Conservation (phyloP, 371 early-diverging fungal genomes). For the Mortierella sp. region DNA sequence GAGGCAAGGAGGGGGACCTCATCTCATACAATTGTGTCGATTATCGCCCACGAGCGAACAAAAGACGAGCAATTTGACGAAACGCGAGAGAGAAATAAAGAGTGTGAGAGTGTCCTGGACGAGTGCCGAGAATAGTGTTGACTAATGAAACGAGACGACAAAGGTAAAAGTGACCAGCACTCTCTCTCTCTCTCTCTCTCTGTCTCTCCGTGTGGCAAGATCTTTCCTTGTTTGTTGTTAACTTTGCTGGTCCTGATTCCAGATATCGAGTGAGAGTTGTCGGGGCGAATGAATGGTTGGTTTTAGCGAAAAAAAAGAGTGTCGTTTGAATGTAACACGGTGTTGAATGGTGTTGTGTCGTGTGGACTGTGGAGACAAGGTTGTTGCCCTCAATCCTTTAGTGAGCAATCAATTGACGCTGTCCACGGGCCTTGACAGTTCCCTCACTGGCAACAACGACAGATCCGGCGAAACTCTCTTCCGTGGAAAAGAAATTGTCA, state of each 20-base stretch:
- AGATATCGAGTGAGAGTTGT: too few species aligned
- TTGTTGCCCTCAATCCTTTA: neutral
- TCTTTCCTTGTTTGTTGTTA: neutral
- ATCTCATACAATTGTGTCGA: neutral
- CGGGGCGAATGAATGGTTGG: too few species aligned
- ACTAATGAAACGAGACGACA: neutral
- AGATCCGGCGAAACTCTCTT: neutral
- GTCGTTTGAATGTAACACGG: too few species aligned
- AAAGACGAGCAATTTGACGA: neutral
- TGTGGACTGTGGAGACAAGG: neutral
- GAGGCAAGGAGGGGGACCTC: neutral
- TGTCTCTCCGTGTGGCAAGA: neutral
- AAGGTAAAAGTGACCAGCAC: neutral
- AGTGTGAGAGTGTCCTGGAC: neutral
- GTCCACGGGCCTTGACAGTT: conserved; percentile 22
- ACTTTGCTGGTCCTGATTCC: neutral
- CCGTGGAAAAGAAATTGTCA: conserved; percentile 22
- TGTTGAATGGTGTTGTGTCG: too few species aligned
- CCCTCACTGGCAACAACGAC: neutral
- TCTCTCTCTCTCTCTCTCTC: neutral
- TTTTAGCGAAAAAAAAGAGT: too few species aligned
- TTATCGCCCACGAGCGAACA: conserved; percentile 12
- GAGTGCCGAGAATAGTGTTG: neutral
- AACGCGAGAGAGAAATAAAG: neutral
- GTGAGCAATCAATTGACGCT: conserved; percentile 43